Evolutionary conservation across 1,139 yeast species (phyloP).

Genomic region (Suhomyces bribrorum): DNA sequence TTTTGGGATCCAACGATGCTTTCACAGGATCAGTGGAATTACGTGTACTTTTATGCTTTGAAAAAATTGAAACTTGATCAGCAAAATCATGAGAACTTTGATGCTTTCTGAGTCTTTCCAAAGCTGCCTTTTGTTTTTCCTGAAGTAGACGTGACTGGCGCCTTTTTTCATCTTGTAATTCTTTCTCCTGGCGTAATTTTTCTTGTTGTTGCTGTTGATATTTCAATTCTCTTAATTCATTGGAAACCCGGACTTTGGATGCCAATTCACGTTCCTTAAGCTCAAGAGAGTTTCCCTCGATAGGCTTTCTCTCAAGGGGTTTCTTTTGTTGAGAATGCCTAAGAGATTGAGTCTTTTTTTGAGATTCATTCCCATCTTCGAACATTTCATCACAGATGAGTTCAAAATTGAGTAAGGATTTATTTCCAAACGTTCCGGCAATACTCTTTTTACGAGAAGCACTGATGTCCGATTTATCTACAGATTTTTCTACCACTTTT

Average conservation of each 20-base stretch:
- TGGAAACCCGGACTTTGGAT: conserved; percentile 29
- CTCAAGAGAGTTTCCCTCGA: conserved; percentile 10
- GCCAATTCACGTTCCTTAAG: conserved; percentile 35
- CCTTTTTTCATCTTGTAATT: conserved; percentile 18
- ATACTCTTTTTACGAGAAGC: conserved; percentile 10
- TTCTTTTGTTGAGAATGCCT: neutral
- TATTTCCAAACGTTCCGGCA: conserved; percentile 17
- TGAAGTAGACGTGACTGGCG: conserved; percentile 26
- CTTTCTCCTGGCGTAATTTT: conserved; percentile 10
- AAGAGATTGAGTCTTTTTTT: neutral
- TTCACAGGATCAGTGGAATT: conserved; percentile 21
- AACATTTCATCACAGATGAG: conserved; percentile 24
- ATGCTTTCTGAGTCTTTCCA: conserved; percentile 32
- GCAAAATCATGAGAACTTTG: conserved; percentile 31
- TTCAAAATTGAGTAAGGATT: conserved; percentile 34
- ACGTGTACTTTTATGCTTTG: conserved; percentile 11
- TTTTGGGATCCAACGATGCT: conserved; percentile 43
- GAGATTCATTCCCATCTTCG: conserved; percentile 9
- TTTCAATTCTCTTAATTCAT: conserved; percentile 31
- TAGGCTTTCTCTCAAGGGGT: neutral
- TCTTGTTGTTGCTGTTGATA: conserved; percentile 13
- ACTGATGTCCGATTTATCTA: too few species aligned
- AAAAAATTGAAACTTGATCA: conserved; percentile 9
- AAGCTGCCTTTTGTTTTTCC: conserved; percentile 34
- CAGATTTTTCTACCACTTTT: neutral